phyloP scores from a whole-genome alignment of 768 basidiomycete species.

The Rhodotorula diobovata region DNA sequence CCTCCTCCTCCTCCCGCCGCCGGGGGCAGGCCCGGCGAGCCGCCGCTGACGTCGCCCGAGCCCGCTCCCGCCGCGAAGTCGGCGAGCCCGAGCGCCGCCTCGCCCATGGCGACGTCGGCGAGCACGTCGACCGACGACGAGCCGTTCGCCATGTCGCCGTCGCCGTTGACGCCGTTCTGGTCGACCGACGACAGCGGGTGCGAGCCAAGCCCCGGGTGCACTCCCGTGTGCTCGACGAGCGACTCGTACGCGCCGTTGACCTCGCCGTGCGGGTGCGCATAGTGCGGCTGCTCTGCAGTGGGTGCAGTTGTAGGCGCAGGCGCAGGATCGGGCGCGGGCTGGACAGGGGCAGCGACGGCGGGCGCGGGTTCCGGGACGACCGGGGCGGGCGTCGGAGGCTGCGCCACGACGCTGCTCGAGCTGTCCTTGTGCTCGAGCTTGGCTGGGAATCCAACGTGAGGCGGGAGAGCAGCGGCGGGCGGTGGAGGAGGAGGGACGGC shows the following conservation, averaged over 20 bases:
- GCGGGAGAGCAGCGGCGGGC: neutral
- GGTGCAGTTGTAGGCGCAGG: neutral
- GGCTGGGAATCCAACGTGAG: neutral
- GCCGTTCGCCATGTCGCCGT: neutral
- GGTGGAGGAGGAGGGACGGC: neutral
- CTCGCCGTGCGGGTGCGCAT: neutral
- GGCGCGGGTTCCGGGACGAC: neutral
- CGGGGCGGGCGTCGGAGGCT: slow-evolving; percentile 27
- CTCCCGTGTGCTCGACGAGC: neutral
- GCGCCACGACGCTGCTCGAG: slow-evolving; percentile 12
- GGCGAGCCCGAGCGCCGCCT: slow-evolving; percentile 29
- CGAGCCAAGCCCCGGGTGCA: slow-evolving; percentile 19
- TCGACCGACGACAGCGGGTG: neutral
- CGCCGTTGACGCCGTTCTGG: neutral
- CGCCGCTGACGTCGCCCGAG: slow-evolving; percentile 22
- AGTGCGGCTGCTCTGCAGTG: too few relatives aligned
- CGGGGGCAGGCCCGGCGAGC: neutral
- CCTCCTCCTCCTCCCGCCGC: neutral
- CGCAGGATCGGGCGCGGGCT: neutral
- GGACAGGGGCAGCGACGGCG: neutral
- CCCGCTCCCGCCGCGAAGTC: slow-evolving; percentile 28
- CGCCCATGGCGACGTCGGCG: slow-evolving; percentile 36
- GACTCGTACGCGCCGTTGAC: neutral
- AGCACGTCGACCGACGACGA: slow-evolving; percentile 27
- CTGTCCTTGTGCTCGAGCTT: slow-evolving; percentile 16